phyloP scores from a whole-genome alignment of 495 filamentous ascomycete species.

The Penicillium cosmopolitanum region DNA sequence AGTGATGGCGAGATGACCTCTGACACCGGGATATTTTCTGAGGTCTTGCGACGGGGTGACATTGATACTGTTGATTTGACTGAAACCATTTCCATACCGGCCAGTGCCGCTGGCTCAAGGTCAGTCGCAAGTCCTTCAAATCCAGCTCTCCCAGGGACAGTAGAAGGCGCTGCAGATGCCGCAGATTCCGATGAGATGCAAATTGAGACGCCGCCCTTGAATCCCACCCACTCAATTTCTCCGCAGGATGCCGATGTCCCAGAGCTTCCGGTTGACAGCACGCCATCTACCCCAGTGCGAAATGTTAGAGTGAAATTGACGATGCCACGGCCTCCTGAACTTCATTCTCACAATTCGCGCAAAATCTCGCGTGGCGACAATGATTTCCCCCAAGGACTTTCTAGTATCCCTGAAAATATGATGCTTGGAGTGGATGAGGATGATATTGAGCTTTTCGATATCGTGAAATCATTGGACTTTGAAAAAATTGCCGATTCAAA shows the following conservation, averaged over 20 bases:
- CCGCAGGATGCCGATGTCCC: constrained; percentile 7
- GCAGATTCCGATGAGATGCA: constrained; percentile 8
- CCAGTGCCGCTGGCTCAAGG: background rate
- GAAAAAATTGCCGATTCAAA: background rate
- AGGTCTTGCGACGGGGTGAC: background rate
- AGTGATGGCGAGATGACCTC: background rate
- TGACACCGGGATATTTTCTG: background rate
- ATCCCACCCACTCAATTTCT: constrained; percentile 20
- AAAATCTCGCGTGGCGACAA: background rate
- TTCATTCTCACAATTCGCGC: background rate
- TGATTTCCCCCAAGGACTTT: background rate
- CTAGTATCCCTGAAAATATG: background rate
- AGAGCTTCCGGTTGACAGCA: constrained; percentile 1
- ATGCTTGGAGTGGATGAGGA: background rate
- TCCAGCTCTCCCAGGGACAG: background rate
- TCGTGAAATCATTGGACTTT: background rate
- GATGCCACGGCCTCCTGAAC: background rate
- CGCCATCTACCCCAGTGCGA: background rate
- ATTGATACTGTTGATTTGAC: constrained; percentile 35
- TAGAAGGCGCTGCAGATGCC: background rate
- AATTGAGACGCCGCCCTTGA: constrained; percentile 35
- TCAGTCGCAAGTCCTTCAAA: background rate
- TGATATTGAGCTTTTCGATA: background rate
- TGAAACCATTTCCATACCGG: background rate
- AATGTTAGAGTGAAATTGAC: background rate